Evolutionary conservation across 1,284 basidiomycete species (phyloP).

Genomic region (Microbotryum saponariae): DNA sequence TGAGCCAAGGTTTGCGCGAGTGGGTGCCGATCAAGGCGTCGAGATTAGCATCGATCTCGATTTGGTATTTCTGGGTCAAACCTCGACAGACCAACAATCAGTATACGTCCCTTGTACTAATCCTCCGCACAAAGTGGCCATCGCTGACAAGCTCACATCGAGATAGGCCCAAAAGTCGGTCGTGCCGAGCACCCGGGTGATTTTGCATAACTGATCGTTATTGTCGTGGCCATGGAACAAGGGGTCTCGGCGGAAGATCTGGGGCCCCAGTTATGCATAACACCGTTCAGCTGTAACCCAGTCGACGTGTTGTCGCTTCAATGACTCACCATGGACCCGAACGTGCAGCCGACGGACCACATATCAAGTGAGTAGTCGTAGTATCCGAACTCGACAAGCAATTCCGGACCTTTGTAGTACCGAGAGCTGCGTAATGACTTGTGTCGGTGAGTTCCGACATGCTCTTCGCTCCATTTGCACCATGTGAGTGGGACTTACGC

Average conservation of each 20-base stretch:
- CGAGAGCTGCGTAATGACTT: slow-evolving; percentile 49
- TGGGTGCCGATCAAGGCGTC: slow-evolving; percentile 68
- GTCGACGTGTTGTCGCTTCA: not conserved
- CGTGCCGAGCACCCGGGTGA: slow-evolving; percentile 93
- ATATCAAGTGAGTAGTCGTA: slow-evolving; percentile 57
- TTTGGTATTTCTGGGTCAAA: slow-evolving; percentile 15
- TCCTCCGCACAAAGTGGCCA: not conserved
- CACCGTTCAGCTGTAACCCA: slow-evolving; percentile 1
- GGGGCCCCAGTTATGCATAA: not conserved
- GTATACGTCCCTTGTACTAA: not conserved
- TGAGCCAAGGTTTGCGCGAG: slow-evolving; percentile 71
- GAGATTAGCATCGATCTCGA: slow-evolving; percentile 51
- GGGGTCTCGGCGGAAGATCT: slow-evolving; percentile 99
- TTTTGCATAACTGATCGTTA: slow-evolving; percentile 97
- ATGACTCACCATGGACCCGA: slow-evolving; percentile 84
- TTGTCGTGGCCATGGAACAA: slow-evolving; percentile 99
- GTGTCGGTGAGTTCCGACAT: no score
- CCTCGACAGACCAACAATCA: not conserved
- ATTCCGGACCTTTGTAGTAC: slow-evolving; percentile 97
- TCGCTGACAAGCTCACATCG: slow-evolving; percentile 38
- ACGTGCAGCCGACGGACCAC: slow-evolving; percentile 99
- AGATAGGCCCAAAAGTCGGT: slow-evolving; percentile 75
- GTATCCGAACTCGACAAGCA: slow-evolving; percentile 94
- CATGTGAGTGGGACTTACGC: slow-evolving; percentile 45
- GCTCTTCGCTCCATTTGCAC: no score